phyloP scores from a whole-genome alignment of 495 filamentous ascomycete species.

The Amphirosellinia nigrospora region DNA sequence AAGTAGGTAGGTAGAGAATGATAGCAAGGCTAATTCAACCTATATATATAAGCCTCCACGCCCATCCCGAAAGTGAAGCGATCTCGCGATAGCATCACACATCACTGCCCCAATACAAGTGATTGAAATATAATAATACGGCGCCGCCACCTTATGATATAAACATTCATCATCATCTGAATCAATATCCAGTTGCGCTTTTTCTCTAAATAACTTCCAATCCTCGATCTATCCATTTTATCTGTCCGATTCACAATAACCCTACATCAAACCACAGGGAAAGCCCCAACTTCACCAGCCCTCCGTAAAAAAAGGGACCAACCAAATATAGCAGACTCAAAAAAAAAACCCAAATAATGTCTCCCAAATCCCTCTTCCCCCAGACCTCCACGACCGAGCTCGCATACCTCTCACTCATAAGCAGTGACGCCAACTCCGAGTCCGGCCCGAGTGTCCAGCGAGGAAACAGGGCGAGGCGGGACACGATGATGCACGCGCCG shows the following conservation, averaged over 20 bases:
- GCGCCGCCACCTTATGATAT: not conserved
- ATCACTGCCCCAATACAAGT: not conserved
- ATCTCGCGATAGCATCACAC: not conserved
- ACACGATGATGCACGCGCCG: conserved; percentile 14
- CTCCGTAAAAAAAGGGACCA: not conserved
- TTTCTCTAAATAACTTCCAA: not conserved
- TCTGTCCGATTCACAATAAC: not conserved
- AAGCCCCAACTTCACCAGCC: not conserved
- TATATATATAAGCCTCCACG: conserved; percentile 10
- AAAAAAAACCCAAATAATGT: conserved; percentile 14
- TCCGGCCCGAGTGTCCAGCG: not conserved
- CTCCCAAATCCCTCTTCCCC: conserved; percentile 9
- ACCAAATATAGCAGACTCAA: too few species aligned
- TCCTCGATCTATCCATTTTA: not conserved
- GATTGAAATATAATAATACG: not conserved
- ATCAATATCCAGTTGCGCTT: too few species aligned
- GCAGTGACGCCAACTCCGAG: not conserved
- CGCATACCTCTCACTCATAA: not conserved
- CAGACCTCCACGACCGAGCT: not conserved
- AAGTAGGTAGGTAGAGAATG: not conserved
- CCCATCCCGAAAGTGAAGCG: conserved; percentile 4
- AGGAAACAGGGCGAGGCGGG: not conserved
- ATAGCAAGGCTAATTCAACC: not conserved
- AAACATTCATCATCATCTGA: not conserved
- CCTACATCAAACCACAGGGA: not conserved